Evolutionary conservation across 2,329 filamentous ascomycete species (phyloP).

Genomic region (Hypoxylon sp.): DNA sequence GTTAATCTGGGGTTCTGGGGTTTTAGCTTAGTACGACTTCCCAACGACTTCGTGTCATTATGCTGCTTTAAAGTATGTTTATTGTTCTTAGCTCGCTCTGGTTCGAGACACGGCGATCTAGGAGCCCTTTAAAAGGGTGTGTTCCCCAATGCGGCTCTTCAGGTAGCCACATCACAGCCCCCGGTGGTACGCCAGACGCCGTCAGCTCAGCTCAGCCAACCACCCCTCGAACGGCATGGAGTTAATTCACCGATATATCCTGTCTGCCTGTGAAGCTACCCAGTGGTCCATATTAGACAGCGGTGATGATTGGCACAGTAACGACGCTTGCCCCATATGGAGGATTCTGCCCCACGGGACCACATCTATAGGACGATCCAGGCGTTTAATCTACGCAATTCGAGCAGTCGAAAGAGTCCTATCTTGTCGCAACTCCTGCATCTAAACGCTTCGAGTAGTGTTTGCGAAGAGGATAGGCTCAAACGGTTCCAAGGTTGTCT

Average conservation of each 20-base stretch:
- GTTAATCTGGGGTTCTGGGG: constrained; percentile 8
- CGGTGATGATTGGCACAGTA: constrained; percentile 31
- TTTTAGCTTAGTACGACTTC: constrained; percentile 6
- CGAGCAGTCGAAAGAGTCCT: not conserved
- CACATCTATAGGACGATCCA: constrained; percentile 29
- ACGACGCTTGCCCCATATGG: constrained; percentile 16
- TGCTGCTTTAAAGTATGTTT: not conserved
- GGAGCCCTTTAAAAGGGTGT: constrained; percentile 22
- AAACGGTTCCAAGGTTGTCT: not conserved
- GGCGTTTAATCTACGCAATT: not conserved
- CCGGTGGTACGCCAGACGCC: not conserved
- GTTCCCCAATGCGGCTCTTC: constrained; percentile 27
- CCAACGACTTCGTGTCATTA: constrained; percentile 1
- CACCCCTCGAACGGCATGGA: not conserved
- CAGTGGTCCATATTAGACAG: constrained; percentile 6
- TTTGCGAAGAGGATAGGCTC: constrained; percentile 1
- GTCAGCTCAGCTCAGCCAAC: constrained; percentile 24
- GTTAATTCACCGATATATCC: constrained; percentile 13
- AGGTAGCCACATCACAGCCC: constrained; percentile 17
- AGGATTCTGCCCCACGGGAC: constrained; percentile 36
- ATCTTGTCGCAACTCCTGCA: constrained; percentile 5
- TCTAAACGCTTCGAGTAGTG: constrained; percentile 4
- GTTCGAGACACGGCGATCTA: constrained; percentile 5
- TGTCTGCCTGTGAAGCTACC: not conserved
- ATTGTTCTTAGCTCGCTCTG: not conserved